Evolutionary conservation across 768 basidiomycete species (phyloP).

Genomic region (Mycena olivaceomarginata): DNA sequence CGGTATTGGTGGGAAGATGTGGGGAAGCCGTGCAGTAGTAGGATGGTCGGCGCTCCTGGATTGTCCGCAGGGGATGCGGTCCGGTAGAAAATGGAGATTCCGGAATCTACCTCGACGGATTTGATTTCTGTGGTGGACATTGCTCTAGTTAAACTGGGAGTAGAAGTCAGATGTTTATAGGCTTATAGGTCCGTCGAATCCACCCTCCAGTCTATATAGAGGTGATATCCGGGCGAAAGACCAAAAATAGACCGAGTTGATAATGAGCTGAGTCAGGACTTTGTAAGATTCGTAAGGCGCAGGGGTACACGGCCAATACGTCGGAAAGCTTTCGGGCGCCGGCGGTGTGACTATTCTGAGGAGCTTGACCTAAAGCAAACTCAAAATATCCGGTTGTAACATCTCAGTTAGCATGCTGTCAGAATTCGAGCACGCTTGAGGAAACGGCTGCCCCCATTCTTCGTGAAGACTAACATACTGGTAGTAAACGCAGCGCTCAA

Average conservation of each 20-base stretch:
- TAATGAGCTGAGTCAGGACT: background rate
- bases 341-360: too few species aligned
- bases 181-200: background rate
- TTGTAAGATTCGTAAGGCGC: background rate
- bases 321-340: background rate
- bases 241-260: background rate
- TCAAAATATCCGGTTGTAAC: too few species aligned
- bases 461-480: too few species aligned
- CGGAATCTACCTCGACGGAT: constrained; percentile 53
- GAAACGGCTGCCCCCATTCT: too few species aligned
- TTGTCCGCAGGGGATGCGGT: constrained; percentile 57
- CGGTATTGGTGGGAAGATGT: constrained; percentile 69
- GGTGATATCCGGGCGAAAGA: background rate
- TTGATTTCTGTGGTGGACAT: constrained; percentile 38
- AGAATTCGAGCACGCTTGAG: too few species aligned
- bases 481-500: too few species aligned
- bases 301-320: background rate
- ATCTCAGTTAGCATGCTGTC: too few species aligned
- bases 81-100: constrained; percentile 66
- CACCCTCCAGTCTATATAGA: background rate
- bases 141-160: background rate
- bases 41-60: constrained; percentile 52
- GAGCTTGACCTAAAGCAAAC: too few species aligned
- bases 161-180: background rate
- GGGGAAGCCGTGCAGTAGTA: constrained; percentile 72